These are phyloP conservation scores for Termitomyces sp. DNA, from an alignment of 768 basidiomycete genomes.

Conservation along the genomic window DNA sequence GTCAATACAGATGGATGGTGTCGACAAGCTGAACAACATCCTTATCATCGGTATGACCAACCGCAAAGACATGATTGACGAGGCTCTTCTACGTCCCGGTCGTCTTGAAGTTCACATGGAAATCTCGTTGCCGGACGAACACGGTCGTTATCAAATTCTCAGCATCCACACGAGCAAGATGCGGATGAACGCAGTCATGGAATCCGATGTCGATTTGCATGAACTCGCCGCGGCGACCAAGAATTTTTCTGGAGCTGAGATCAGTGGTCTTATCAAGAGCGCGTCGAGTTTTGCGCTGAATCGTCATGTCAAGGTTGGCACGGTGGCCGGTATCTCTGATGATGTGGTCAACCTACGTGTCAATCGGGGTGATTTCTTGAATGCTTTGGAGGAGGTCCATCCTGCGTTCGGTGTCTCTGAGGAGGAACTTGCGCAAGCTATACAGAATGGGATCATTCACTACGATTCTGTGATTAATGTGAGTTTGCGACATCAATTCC, in stretches of 20 bases:
- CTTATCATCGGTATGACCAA: constrained; percentile 99
- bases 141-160: constrained; percentile 89
- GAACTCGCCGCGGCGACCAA: constrained; percentile 86
- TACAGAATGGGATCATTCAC: constrained; percentile 96
- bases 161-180: constrained; percentile 95
- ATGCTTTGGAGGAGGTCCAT: constrained; percentile 89
- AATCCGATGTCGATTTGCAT: constrained; percentile 69
- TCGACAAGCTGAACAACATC: constrained; percentile 97
- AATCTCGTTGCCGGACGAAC: constrained; percentile 93
- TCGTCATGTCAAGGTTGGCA: constrained; percentile 95
- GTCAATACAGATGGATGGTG: constrained; percentile 86
- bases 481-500: constrained; percentile 21
- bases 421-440: constrained; percentile 88
- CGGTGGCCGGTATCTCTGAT: constrained; percentile 93
- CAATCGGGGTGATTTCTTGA: constrained; percentile 79
- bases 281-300: constrained; percentile 98
- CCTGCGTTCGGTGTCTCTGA: constrained; percentile 98
- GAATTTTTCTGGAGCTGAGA: constrained; percentile 98
- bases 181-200: constrained; percentile 90
- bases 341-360: constrained; percentile 93
- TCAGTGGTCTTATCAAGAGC: constrained; percentile 93
- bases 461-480: constrained; percentile 75
- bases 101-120: constrained; percentile 99
- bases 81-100: constrained; percentile 93
- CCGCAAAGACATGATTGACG: constrained; percentile 97